These are phyloP conservation scores for Fusarium sp. DNA, from an alignment of 2,329 filamentous ascomycete genomes.

Conservation along the genomic window DNA sequence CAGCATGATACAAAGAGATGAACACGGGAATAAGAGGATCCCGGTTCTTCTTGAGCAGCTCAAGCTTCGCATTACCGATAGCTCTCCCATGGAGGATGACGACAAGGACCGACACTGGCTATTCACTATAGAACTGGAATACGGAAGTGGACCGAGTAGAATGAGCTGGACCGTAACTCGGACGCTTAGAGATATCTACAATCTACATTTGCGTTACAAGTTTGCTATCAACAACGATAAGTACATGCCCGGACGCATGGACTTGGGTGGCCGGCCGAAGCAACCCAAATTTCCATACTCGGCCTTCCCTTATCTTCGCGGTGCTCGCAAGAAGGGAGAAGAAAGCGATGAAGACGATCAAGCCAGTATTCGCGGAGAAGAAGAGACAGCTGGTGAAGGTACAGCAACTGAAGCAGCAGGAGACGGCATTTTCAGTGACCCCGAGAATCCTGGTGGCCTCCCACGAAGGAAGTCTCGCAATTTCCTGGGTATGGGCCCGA, in stretches of 20 bases:
- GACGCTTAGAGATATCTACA: slow-evolving; percentile 88
- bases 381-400: slow-evolving; percentile 59
- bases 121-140: slow-evolving; percentile 93
- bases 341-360: slow-evolving; percentile 78
- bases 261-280: slow-evolving; percentile 74
- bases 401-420: slow-evolving; percentile 72
- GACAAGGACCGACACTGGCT: slow-evolving; percentile 78
- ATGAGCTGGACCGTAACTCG: slow-evolving; percentile 97
- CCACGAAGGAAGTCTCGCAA: slow-evolving; percentile 62
- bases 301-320: slow-evolving; percentile 88
- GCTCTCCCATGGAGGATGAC: slow-evolving; percentile 71
- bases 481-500: slow-evolving; percentile 57
- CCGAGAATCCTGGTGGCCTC: slow-evolving; percentile 43
- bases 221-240: slow-evolving; percentile 85
- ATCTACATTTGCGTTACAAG: slow-evolving; percentile 94
- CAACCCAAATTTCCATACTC: slow-evolving; percentile 90
- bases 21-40: slow-evolving; percentile 93
- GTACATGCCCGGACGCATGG: slow-evolving; percentile 74
- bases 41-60: slow-evolving; percentile 95
- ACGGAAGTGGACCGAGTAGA: slow-evolving; percentile 91
- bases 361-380: slow-evolving; percentile 50
- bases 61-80: slow-evolving; percentile 87
- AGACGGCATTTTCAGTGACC: slow-evolving; percentile 53
- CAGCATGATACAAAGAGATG: slow-evolving; percentile 97
- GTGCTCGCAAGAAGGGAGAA: slow-evolving; percentile 81